Evolutionary conservation across 495 filamentous ascomycete genomes (phyloP), one percentile per base, ranked within the genome.

Genomic region (Chaetomidium leptoderma): DNA sequence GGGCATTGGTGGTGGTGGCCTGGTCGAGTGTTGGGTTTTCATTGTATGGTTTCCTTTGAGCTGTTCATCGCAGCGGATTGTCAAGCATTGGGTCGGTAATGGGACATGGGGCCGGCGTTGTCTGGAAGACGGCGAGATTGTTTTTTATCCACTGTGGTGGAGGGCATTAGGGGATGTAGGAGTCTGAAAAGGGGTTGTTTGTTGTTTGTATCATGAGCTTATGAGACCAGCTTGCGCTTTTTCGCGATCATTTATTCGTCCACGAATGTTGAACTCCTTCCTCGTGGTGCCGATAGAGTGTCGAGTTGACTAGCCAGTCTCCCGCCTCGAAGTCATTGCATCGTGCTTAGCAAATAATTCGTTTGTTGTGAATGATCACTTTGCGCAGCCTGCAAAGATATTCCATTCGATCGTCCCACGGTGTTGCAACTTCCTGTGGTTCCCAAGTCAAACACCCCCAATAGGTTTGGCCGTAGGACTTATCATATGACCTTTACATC

Each of bases 11-110:
- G 40, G 21, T 40, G 43, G 42, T 37, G 39, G 33, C 37, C 23
- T 29, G 30, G 11, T 37, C 30, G 6, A 44, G 4, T 55, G 53
- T 49, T 49, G n/a, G 54, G 35, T 16, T 43, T 49, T 49, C 37
- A 0, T 47, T 56, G 53, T 56, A 48, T 35, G 44, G 11, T 14
- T 56, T 47, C 9, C 4, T 32, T 32, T 48, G 7, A 10, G 45
- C 45, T 32, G n/a, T 21, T 32, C 27, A 10, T 32, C 16, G 32
- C 26, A 21, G 8, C 45, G 29, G n/a, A 26, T 32, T 11, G 45
- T 7, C 9, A 9, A n/a, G 26, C 45, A 48, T 48, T 48, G 45
- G 36, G 49, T 30, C 50, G 50, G 24, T 32, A 53, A 53, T 53
- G 37, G 49, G 33, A 21, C 16, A 17, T 0, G 45, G 47, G 21